A percentile compares a stretch with the other conserved stretches of the same genome.
Evolutionary conservation across 2,329 filamentous ascomycete genomes (phyloP).

Genomic region (Pezicula rhizophila): DNA sequence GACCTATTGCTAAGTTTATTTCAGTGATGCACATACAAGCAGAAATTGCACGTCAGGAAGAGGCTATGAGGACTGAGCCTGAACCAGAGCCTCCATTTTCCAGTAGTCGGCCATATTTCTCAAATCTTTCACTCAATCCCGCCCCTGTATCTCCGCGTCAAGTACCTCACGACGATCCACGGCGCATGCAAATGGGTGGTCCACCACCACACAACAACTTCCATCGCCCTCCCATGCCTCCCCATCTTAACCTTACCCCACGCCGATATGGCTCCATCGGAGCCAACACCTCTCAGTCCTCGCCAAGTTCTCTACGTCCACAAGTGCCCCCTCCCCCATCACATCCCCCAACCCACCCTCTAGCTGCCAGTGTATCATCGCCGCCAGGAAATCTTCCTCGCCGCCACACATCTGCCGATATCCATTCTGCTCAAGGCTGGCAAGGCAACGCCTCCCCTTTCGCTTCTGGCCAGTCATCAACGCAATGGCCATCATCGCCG

Average conservation of each 20-base stretch:
- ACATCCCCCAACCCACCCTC: conserved; percentile 51
- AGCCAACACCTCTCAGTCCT: conserved; percentile 58
- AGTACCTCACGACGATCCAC: conserved; percentile 75
- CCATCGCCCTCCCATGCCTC: conserved; percentile 72
- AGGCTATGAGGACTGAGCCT: conserved; percentile 49
- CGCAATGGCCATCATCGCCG: conserved; percentile 64
- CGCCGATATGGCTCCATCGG: conserved; percentile 83
- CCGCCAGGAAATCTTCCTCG: conserved; percentile 67
- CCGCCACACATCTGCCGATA: conserved; percentile 92
- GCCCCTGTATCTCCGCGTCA: conserved; percentile 84
- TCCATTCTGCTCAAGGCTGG: conserved; percentile 75
- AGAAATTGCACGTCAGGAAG: conserved; percentile 56
- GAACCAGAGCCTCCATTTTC: conserved; percentile 62
- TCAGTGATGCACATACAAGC: conserved; percentile 51
- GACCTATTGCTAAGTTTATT: conserved; percentile 20
- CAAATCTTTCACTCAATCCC: conserved; percentile 56
- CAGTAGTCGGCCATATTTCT: conserved; percentile 60
- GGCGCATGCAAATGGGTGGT: conserved; percentile 56
- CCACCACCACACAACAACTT: conserved; percentile 53
- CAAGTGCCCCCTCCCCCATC: conserved; percentile 51
- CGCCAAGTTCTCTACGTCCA: conserved; percentile 67
- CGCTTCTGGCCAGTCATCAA: conserved; percentile 53
- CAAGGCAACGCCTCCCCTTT: conserved; percentile 60
- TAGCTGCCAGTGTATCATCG: conserved; percentile 51
- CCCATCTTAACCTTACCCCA: conserved; percentile 73